Evolutionary conservation across 139 green algal species (phyloP).

Genomic region (Micractinium conductrix): DNA sequence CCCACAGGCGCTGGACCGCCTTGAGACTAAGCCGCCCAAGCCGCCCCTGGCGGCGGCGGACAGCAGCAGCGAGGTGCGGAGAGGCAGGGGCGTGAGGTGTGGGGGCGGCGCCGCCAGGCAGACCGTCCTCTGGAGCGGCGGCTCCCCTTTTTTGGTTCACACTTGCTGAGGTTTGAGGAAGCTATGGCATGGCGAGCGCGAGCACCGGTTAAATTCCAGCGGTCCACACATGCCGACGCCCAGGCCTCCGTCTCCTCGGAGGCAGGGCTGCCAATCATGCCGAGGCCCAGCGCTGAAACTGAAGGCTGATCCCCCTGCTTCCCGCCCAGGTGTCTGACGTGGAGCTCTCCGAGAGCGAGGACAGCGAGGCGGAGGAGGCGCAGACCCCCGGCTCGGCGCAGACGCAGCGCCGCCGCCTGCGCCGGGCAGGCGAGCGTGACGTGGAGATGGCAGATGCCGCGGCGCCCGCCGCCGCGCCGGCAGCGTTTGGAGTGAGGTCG

Average conservation of each 20-base stretch:
- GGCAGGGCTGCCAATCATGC: no score
- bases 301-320: no score
- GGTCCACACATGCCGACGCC: no score
- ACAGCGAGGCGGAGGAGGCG: neutral
- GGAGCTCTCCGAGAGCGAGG: slow-evolving; percentile 4
- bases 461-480: neutral
- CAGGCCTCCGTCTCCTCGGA: no score
- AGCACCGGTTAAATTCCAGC: no score
- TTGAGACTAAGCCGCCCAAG: slow-evolving; percentile 24
- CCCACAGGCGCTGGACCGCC: slow-evolving; percentile 14
- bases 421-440: neutral
- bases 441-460: neutral
- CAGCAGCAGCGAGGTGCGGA: slow-evolving; percentile 35
- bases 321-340: slow-evolving; percentile 33
- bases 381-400: neutral
- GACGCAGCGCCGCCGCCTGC: neutral
- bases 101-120: no score
- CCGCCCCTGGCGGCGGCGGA: neutral
- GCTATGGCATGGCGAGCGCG: no score
- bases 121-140: no score
- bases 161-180: no score
- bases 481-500: neutral
- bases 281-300: no score
- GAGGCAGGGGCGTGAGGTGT: no score
- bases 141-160: no score